These are phyloP conservation scores for Scheffersomyces spartinae DNA, from an alignment of 805 yeast genomes.

Conservation along the genomic window DNA sequence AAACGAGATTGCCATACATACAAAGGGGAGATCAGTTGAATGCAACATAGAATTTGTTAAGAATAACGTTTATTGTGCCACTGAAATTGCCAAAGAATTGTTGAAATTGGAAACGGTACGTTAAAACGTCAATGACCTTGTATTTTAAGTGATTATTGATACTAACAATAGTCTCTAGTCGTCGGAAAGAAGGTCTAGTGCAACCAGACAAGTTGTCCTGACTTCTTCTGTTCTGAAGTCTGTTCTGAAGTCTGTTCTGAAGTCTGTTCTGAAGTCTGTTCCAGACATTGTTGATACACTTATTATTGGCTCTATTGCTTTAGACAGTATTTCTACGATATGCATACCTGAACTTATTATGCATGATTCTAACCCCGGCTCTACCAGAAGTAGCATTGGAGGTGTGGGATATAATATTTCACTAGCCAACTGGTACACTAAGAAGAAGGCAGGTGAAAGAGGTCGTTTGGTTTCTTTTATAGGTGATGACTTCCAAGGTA, in stretches of 20 bases:
- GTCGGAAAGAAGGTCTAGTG: no score
- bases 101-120: constrained; percentile 16
- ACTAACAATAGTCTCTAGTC: no score
- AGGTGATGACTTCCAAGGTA: constrained; percentile 49
- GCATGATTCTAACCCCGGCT: constrained; percentile 69
- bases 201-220: no score
- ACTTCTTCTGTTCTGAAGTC: no score
- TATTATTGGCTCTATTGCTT: constrained; percentile 66
- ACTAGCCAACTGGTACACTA: constrained; percentile 38
- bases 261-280: background rate
- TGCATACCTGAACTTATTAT: constrained; percentile 10
- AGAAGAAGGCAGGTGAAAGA: constrained; percentile 8
- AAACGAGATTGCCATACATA: constrained; percentile 49
- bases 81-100: constrained; percentile 52
- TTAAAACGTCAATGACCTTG: no score
- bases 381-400: constrained; percentile 46
- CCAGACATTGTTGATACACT: constrained; percentile 17
- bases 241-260: no score
- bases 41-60: constrained; percentile 68
- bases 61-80: constrained; percentile 62
- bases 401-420: constrained; percentile 82
- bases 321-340: constrained; percentile 54
- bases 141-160: no score
- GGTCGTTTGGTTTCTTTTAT: constrained; percentile 45
- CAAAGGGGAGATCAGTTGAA: constrained; percentile 57